Evolutionary conservation across 139 green algal genomes (phyloP).

Genomic region (Eudorina sp.): DNA sequence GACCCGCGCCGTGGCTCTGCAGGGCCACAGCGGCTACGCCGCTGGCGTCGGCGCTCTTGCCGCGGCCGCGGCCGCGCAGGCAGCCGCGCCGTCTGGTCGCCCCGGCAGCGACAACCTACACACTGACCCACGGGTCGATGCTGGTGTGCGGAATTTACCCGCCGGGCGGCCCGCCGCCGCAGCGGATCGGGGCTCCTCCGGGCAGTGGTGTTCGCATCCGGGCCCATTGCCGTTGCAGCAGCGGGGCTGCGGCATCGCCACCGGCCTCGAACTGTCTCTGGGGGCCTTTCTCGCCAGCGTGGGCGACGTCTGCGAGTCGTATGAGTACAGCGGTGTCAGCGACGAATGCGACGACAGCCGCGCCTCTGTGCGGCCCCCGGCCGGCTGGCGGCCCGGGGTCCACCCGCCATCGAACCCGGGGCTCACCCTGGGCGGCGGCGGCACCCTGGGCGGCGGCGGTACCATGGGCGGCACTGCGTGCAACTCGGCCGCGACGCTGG

Average conservation of each 20-base stretch:
- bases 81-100: neutral
- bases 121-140: neutral
- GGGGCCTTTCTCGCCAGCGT: neutral
- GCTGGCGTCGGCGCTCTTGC: neutral
- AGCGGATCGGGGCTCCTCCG: neutral
- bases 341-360: slow-evolving; percentile 18
- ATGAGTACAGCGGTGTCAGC: neutral
- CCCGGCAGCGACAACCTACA: neutral
- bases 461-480: neutral
- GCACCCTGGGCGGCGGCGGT: neutral
- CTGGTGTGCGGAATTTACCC: neutral
- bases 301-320: neutral
- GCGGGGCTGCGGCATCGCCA: neutral
- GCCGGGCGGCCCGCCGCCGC: neutral
- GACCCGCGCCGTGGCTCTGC: neutral
- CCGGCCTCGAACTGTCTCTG: neutral
- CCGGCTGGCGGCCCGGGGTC: neutral
- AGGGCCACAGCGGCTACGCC: neutral
- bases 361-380: neutral
- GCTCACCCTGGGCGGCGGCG: neutral
- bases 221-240: neutral
- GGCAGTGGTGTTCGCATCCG: neutral
- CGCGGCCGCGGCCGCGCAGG: neutral
- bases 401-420: neutral
- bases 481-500: too few relatives aligned